phyloP scores from a whole-genome alignment of 192 early-diverging fungal species.

The Chytriomyces confervae region DNA sequence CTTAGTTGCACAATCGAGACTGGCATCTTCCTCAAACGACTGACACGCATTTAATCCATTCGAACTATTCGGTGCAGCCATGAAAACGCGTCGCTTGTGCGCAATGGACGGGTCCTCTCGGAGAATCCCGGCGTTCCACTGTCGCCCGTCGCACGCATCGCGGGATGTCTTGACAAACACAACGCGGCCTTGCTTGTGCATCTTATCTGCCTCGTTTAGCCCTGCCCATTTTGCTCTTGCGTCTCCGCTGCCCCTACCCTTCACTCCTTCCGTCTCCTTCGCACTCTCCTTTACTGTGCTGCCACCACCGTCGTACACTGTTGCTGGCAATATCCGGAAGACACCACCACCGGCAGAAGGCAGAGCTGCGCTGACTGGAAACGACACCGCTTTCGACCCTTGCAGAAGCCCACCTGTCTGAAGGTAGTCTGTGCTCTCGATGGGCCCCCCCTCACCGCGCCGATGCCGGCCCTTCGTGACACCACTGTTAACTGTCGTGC shows the following conservation, averaged over 20 bases:
- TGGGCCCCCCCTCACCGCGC: background rate
- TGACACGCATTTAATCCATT: background rate
- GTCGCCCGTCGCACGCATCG: constrained; percentile 25
- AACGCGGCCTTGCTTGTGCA: background rate
- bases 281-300: background rate
- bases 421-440: constrained; percentile 27
- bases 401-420: constrained; percentile 17
- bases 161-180: constrained; percentile 34
- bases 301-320: background rate
- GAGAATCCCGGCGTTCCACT: constrained; percentile 25
- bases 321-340: constrained; percentile 15
- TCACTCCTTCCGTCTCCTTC: background rate
- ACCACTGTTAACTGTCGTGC: background rate
- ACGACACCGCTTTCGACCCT: constrained; percentile 10
- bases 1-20: background rate
- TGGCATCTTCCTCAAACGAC: background rate
- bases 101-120: constrained; percentile 6
- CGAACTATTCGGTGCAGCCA: too few species aligned
- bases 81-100: background rate
- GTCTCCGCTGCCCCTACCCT: too few species aligned
- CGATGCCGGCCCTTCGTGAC: background rate
- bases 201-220: too few species aligned
- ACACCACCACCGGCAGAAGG: constrained; percentile 37
- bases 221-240: too few species aligned
- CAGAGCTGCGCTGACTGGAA: constrained; percentile 28